phyloP scores from a whole-genome alignment of 1,284 basidiomycete genomes.

The Pseudozyma tsukubaensis region DNA sequence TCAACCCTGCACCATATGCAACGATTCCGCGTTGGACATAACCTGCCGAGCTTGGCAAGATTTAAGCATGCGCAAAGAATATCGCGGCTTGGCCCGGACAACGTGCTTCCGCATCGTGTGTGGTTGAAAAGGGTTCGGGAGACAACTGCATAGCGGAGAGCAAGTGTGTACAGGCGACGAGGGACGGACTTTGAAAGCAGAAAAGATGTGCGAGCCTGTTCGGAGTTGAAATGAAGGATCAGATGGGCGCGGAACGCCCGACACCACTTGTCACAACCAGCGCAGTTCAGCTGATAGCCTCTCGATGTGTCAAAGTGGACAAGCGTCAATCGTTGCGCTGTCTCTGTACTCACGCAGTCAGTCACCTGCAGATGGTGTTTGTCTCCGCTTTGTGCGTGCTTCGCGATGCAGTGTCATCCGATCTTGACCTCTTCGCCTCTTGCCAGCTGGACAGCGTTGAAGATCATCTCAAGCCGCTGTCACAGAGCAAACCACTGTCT shows the following conservation, averaged over 20 bases:
- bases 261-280: too few relatives aligned
- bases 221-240: too few relatives aligned
- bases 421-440: background rate
- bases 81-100: constrained; percentile 6
- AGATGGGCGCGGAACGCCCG: too few relatives aligned
- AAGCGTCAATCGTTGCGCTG: background rate
- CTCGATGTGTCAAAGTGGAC: too few relatives aligned
- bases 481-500: background rate
- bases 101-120: too few relatives aligned
- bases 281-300: too few relatives aligned
- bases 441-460: background rate
- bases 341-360: background rate
- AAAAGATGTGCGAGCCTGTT: too few relatives aligned
- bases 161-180: too few relatives aligned
- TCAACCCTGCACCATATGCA: constrained; percentile 3
- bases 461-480: constrained; percentile 3
- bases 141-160: too few relatives aligned
- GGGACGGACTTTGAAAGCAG: too few relatives aligned
- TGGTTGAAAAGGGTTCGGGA: too few relatives aligned
- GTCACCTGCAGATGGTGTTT: background rate
- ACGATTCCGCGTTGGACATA: constrained; percentile 1
- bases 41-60: constrained; percentile 2
- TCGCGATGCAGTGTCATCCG: constrained; percentile 1
- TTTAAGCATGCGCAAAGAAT: too few relatives aligned
- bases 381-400: background rate